Evolutionary conservation across 2,329 filamentous ascomycete species (phyloP).

Genomic region (Colletotrichum melonis): DNA sequence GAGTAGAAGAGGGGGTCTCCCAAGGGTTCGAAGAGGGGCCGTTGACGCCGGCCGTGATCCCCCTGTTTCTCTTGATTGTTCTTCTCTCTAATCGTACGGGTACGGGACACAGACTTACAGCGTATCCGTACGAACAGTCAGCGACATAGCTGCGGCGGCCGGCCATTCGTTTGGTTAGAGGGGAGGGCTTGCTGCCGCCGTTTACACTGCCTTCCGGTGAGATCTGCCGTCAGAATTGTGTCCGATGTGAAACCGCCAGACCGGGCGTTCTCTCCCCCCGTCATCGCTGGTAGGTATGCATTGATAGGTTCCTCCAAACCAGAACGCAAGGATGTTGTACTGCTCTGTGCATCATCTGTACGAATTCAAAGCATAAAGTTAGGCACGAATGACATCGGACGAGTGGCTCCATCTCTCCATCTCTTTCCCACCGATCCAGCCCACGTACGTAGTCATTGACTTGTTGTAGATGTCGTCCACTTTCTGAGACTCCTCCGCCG

Average conservation of each 20-base stretch:
- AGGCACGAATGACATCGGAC: not conserved
- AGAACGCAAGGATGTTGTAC: not conserved
- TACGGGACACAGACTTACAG: not conserved
- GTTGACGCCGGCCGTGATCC: conserved; percentile 4
- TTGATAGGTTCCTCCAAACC: not conserved
- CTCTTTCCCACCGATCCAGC: not conserved
- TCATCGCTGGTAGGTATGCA: not conserved
- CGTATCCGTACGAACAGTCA: not conserved
- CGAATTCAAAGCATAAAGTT: not conserved
- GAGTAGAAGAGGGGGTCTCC: not conserved
- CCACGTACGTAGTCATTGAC: too few relatives aligned
- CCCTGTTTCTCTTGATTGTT: conserved; percentile 8
- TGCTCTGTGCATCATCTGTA: not conserved
- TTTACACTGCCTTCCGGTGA: conserved; percentile 14
- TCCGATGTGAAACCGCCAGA: conserved; percentile 25
- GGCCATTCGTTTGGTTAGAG: not conserved
- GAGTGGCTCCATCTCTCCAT: not conserved
- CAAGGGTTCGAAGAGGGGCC: conserved; percentile 8
- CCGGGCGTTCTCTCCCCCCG: not conserved
- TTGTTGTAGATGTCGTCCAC: not conserved
- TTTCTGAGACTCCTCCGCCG: not conserved
- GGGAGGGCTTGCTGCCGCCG: not conserved
- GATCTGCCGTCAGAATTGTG: conserved; percentile 25
- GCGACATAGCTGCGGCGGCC: too few relatives aligned
- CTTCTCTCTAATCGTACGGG: not conserved